Percentiles rank a stretch among this genome's conserved stretches.
phyloP scores from a whole-genome alignment of 2,329 filamentous ascomycete genomes.

The Neofusicoccum sp. region DNA sequence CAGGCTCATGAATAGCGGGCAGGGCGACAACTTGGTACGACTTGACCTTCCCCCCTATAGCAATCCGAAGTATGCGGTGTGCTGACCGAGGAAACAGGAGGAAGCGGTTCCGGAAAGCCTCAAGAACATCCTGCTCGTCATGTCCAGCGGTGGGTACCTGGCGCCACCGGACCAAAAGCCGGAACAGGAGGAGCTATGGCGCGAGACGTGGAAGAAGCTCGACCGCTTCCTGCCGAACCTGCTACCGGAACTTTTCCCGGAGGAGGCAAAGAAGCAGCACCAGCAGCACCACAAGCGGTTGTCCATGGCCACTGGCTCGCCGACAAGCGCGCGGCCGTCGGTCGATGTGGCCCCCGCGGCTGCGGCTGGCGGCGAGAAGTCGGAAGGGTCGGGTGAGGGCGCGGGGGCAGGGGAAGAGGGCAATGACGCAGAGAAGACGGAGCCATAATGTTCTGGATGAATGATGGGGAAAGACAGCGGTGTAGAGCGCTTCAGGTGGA shows the following conservation, averaged over 20 bases:
- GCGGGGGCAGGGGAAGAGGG: background rate
- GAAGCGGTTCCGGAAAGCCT: slow-evolving; percentile 93
- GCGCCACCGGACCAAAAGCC: slow-evolving; percentile 61
- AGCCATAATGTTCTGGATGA: background rate
- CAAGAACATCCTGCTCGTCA: slow-evolving; percentile 94
- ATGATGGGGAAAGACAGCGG: background rate
- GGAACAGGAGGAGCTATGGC: slow-evolving; percentile 56
- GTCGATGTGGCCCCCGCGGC: background rate
- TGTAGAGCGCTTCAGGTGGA: background rate
- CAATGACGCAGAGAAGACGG: background rate
- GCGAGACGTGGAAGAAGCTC: slow-evolving; percentile 59
- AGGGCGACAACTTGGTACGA: slow-evolving; percentile 84
- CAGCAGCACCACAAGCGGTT: background rate
- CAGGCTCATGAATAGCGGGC: slow-evolving; percentile 90
- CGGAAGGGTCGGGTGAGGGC: background rate
- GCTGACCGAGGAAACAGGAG: slow-evolving; percentile 55
- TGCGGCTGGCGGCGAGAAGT: background rate
- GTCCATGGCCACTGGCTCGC: background rate
- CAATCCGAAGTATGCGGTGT: no score
- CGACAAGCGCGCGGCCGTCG: background rate
- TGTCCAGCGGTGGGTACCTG: slow-evolving; percentile 85
- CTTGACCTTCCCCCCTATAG: no score
- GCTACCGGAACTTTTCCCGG: slow-evolving; percentile 59
- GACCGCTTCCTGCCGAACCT: slow-evolving; percentile 60
- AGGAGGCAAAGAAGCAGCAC: slow-evolving; percentile 30